Evolutionary conservation across 192 early-diverging fungal genomes (phyloP).

Genomic region (Coemansia sp.): DNA sequence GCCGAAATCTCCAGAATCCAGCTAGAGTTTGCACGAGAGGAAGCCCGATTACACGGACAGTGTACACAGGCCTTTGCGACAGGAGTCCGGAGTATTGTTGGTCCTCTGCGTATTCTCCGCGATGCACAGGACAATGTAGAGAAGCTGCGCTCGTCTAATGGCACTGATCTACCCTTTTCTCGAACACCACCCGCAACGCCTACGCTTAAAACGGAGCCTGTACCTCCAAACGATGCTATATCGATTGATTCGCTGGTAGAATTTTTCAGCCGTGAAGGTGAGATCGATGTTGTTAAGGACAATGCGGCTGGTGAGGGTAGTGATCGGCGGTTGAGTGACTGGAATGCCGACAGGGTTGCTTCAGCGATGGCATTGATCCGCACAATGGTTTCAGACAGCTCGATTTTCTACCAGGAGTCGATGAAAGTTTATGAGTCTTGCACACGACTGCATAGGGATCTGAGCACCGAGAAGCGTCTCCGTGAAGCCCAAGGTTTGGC

Average conservation of each 20-base stretch:
- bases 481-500: slow-evolving; percentile 51
- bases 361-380: slow-evolving; percentile 34
- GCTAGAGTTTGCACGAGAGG: slow-evolving; percentile 11
- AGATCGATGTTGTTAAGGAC: not conserved
- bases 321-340: not conserved
- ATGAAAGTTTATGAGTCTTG: slow-evolving; percentile 26
- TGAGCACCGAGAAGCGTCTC: slow-evolving; percentile 48
- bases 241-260: slow-evolving; percentile 23
- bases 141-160: slow-evolving; percentile 22
- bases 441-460: slow-evolving; percentile 27
- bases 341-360: slow-evolving; percentile 16
- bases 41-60: slow-evolving; percentile 10
- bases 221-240: slow-evolving; percentile 1
- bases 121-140: slow-evolving; percentile 23
- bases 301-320: not conserved
- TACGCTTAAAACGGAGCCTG: slow-evolving; percentile 12
- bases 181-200: slow-evolving; percentile 45
- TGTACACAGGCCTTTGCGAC: slow-evolving; percentile 27
- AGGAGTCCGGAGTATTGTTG: slow-evolving; percentile 19
- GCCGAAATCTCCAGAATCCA: slow-evolving; percentile 16
- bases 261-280: not conserved
- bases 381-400: slow-evolving; percentile 24
- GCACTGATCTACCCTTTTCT: not conserved
- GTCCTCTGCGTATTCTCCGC: slow-evolving; percentile 31
- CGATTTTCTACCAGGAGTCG: slow-evolving; percentile 26